Percentiles rank a stretch among this genome's conserved stretches.
Evolutionary conservation across 139 green algal genomes (phyloP).

Genomic region (Diplosphaera chodatii): DNA sequence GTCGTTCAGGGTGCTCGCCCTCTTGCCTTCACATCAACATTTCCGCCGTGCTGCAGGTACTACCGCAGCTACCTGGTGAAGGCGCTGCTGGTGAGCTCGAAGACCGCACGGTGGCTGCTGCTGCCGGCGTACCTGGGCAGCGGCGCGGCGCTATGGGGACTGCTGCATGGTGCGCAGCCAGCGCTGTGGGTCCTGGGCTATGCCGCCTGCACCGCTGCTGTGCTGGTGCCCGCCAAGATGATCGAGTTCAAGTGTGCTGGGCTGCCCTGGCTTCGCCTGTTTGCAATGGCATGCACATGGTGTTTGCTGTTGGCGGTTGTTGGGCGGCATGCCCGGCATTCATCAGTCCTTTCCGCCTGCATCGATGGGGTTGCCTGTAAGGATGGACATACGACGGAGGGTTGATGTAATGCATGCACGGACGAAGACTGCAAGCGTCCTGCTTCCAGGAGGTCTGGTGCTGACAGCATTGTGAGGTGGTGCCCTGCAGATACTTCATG

Average conservation of each 20-base stretch:
- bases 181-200: conserved; percentile 34
- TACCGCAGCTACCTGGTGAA: conserved; percentile 93
- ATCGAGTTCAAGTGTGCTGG: conserved; percentile 69
- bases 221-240: conserved; percentile 74
- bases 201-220: conserved; percentile 21
- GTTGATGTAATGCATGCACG: too few relatives aligned
- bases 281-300: too few relatives aligned
- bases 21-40: too few relatives aligned
- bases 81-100: conserved; percentile 24
- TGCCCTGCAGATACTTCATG: conserved; percentile 86
- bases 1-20: too few relatives aligned
- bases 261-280: too few relatives aligned
- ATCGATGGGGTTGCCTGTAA: too few relatives aligned
- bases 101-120: conserved; percentile 29
- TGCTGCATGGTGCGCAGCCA: conserved; percentile 12
- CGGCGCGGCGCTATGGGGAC: conserved; percentile 20
- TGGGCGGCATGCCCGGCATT: too few relatives aligned
- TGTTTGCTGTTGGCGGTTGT: neutral
- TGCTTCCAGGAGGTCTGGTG: neutral
- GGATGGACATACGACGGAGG: too few relatives aligned
- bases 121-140: conserved; percentile 41
- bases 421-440: too few relatives aligned
- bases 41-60: conserved; percentile 46
- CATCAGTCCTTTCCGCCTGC: too few relatives aligned
- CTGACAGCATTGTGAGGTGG: neutral